A percentile compares a stretch with the other conserved stretches of the same genome.
Conservation (phyloP, 2,329 filamentous ascomycete genomes). For the Trichophaea hybrida region DNA sequence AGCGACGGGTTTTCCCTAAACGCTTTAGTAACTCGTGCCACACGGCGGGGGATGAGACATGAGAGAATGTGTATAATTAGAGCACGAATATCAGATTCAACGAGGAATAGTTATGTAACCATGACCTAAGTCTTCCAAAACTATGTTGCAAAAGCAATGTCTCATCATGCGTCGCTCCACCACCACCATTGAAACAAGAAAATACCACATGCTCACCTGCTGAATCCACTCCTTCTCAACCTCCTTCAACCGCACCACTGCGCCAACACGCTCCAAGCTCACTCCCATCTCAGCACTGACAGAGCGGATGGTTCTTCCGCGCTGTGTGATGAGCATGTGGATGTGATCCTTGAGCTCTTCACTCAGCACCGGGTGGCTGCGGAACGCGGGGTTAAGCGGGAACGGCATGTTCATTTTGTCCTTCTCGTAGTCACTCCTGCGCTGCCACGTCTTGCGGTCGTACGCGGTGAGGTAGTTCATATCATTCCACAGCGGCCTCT, state of each 20-base stretch:
- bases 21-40: background rate
- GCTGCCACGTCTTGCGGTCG: constrained; percentile 14
- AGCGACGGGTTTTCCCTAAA: constrained; percentile 17
- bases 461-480: constrained; percentile 17
- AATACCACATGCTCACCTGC: constrained; percentile 48
- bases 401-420: constrained; percentile 41
- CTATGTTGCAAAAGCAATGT: constrained; percentile 25
- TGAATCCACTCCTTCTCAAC: constrained; percentile 64
- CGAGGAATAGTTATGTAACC: background rate
- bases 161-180: constrained; percentile 9
- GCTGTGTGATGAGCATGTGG: constrained; percentile 50
- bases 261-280: constrained; percentile 70
- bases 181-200: background rate
- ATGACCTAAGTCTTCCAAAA: constrained; percentile 11
- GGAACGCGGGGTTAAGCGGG: constrained; percentile 57
- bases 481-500: constrained; percentile 14
- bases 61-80: no score
- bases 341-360: constrained; percentile 60
- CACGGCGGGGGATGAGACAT: background rate
- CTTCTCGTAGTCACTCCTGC: background rate
- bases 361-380: constrained; percentile 57
- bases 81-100: background rate
- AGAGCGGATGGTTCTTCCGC: constrained; percentile 54
- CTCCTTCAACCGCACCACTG: constrained; percentile 72
- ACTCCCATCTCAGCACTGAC: constrained; percentile 66